phyloP scores from a whole-genome alignment of 2,329 filamentous ascomycete species.

The Aspergillus eucalypticola region DNA sequence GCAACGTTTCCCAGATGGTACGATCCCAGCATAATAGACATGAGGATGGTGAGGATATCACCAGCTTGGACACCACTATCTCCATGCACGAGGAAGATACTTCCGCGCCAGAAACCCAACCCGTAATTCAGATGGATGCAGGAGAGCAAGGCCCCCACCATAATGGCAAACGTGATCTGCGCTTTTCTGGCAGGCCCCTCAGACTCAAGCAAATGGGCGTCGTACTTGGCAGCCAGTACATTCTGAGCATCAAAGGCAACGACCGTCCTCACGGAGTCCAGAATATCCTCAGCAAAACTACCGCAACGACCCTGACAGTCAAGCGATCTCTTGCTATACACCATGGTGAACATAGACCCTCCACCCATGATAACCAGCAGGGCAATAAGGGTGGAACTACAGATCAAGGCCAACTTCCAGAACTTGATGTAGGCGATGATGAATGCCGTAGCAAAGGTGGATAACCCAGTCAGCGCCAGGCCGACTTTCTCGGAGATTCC shows the following conservation, averaged over 20 bases:
- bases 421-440: slow-evolving; percentile 84
- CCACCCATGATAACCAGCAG: slow-evolving; percentile 72
- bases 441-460: slow-evolving; percentile 82
- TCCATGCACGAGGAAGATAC: slow-evolving; percentile 27
- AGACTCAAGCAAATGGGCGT: slow-evolving; percentile 26
- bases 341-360: slow-evolving; percentile 71
- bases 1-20: slow-evolving; percentile 42
- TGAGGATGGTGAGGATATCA: slow-evolving; percentile 31
- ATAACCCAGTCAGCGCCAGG: slow-evolving; percentile 70
- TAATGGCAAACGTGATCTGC: slow-evolving; percentile 29
- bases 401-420: slow-evolving; percentile 89
- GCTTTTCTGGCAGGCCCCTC: slow-evolving; percentile 30
- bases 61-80: slow-evolving; percentile 24
- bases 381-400: slow-evolving; percentile 74
- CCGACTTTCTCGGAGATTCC: slow-evolving; percentile 86
- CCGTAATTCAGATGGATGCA: slow-evolving; percentile 37
- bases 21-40: slow-evolving; percentile 39
- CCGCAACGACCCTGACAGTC: slow-evolving; percentile 66
- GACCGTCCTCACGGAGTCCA: slow-evolving; percentile 53
- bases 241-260: slow-evolving; percentile 48
- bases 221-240: slow-evolving; percentile 30
- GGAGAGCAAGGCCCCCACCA: slow-evolving; percentile 33
- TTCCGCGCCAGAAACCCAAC: slow-evolving; percentile 38
- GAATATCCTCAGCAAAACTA: slow-evolving; percentile 52
- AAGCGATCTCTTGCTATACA: slow-evolving; percentile 73